Evolutionary conservation across 1,284 basidiomycete genomes (phyloP).

Genomic region (Boletellus dicymbophilus): DNA sequence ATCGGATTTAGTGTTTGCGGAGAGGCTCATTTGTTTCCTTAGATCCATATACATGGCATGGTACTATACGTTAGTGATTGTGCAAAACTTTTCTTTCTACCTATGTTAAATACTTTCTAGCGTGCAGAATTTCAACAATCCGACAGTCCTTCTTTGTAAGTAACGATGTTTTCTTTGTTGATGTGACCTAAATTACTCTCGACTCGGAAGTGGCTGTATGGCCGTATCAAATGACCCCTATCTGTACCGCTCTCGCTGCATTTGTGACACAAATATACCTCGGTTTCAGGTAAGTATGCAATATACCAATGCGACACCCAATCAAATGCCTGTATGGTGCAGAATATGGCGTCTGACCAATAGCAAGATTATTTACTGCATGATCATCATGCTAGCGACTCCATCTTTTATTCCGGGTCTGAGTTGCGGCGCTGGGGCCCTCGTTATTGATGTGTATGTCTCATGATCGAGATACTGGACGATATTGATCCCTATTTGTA

Average conservation of each 20-base stretch:
- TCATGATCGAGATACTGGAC: neutral
- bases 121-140: slow-evolving; percentile 16
- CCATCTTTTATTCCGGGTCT: slow-evolving; percentile 40
- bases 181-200: neutral
- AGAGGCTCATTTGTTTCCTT: neutral
- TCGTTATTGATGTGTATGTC: slow-evolving; percentile 39
- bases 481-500: slow-evolving; percentile 17
- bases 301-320: neutral
- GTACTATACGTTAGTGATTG: slow-evolving; percentile 13
- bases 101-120: slow-evolving; percentile 1
- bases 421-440: slow-evolving; percentile 38
- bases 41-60: slow-evolving; percentile 21
- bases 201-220: slow-evolving; percentile 26
- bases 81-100: neutral
- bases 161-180: neutral
- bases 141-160: slow-evolving; percentile 13
- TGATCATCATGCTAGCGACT: slow-evolving; percentile 36
- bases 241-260: slow-evolving; percentile 43
- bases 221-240: slow-evolving; percentile 43
- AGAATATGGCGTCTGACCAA: slow-evolving; percentile 36
- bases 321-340: slow-evolving; percentile 1
- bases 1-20: neutral
- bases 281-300: neutral
- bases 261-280: slow-evolving; percentile 39
- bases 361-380: slow-evolving; percentile 34